Conservation (phyloP, 768 basidiomycete species). For the Lentinula aciculospora region DNA sequence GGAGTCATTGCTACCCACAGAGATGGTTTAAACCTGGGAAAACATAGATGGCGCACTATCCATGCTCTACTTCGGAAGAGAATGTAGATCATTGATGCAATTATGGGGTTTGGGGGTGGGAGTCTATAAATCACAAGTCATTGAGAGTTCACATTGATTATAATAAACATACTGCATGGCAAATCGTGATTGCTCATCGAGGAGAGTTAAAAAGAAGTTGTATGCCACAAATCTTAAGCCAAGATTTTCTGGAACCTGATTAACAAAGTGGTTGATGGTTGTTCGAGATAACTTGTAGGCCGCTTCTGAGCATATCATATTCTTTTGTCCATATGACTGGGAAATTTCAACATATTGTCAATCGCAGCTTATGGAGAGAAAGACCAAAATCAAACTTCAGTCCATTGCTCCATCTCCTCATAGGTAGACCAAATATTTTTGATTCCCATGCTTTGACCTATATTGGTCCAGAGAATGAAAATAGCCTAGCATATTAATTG, state of each 20-base stretch:
- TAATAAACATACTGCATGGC: neutral
- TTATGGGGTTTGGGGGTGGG: neutral
- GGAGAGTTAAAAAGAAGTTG: neutral
- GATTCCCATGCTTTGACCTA: neutral
- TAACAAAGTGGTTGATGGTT: neutral
- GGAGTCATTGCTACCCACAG: neutral
- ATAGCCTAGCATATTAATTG: no score
- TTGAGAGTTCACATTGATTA: no score
- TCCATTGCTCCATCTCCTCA: neutral
- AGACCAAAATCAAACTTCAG: no score
- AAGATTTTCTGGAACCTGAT: neutral
- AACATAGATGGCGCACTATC: neutral
- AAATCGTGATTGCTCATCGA: neutral
- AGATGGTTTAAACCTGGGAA: neutral
- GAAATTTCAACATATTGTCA: no score
- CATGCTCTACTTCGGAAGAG: neutral
- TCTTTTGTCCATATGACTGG: neutral
- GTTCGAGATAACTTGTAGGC: neutral
- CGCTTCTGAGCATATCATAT: neutral
- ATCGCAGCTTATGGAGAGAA: no score
- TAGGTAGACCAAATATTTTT: neutral
- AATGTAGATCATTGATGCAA: neutral
- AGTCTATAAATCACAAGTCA: neutral
- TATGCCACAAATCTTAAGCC: neutral
- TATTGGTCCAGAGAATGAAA: neutral